These are phyloP conservation scores for Xylariaceae sp. DNA, from an alignment of 2,329 filamentous ascomycete genomes.

Conservation along the genomic window DNA sequence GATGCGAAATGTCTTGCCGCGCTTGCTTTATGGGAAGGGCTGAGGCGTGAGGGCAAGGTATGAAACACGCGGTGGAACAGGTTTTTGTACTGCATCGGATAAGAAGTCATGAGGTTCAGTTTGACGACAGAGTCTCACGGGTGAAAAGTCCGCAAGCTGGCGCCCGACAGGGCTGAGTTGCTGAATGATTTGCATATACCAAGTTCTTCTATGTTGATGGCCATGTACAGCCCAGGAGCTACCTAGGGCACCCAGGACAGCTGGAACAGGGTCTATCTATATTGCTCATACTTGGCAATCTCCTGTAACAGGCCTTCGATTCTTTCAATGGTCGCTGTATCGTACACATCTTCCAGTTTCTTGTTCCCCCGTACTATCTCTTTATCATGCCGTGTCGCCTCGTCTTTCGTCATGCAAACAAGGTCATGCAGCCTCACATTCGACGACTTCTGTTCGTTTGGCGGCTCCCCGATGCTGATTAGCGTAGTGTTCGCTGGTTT, in stretches of 20 bases:
- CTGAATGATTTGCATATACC: too few relatives aligned
- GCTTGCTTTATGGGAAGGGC: slow-evolving; percentile 53
- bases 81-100: too few relatives aligned
- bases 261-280: slow-evolving; percentile 31
- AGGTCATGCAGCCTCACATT: slow-evolving; percentile 41
- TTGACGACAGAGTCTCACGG: too few relatives aligned
- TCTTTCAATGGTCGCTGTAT: slow-evolving; percentile 57
- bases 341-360: slow-evolving; percentile 69
- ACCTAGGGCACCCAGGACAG: too few relatives aligned
- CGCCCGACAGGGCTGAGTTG: too few relatives aligned
- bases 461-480: slow-evolving; percentile 56
- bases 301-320: slow-evolving; percentile 67
- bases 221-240: background rate
- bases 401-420: slow-evolving; percentile 32
- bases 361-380: slow-evolving; percentile 69
- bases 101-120: too few relatives aligned
- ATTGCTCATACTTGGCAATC: slow-evolving; percentile 56
- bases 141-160: too few relatives aligned
- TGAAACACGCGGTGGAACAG: background rate
- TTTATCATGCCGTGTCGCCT: slow-evolving; percentile 64
- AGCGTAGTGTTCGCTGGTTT: slow-evolving; percentile 58
- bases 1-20: slow-evolving; percentile 59
- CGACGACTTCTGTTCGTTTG: slow-evolving; percentile 74
- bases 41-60: slow-evolving; percentile 41
- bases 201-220: background rate